phyloP scores from a whole-genome alignment of 2,329 filamentous ascomycete genomes.

The Harringtonia lauricola region DNA sequence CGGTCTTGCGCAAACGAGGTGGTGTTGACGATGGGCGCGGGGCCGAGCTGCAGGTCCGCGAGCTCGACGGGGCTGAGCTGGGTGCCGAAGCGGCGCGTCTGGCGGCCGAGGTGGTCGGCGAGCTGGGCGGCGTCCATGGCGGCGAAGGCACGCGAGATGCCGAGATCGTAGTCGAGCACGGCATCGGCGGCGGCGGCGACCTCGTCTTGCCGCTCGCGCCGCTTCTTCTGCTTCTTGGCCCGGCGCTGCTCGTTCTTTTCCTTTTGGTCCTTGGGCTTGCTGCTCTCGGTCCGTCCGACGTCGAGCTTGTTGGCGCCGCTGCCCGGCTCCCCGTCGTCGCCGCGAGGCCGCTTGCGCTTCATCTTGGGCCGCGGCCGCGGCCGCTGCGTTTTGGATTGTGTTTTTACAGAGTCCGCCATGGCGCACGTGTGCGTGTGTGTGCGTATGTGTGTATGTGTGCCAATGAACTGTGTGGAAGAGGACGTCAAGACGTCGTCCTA shows the following conservation, averaged over 20 bases:
- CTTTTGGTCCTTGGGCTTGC: conserved; percentile 6
- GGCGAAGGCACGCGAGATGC: conserved; percentile 69
- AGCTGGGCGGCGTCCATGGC: conserved; percentile 75
- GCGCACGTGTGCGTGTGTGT: too few relatives aligned
- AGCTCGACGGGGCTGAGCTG: conserved; percentile 78
- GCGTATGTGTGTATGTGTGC: not conserved
- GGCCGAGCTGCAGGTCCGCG: conserved; percentile 66
- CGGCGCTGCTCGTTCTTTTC: conserved; percentile 1
- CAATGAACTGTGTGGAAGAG: not conserved
- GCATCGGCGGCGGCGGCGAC: conserved; percentile 25
- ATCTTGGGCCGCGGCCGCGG: not conserved
- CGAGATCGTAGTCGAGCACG: conserved; percentile 54
- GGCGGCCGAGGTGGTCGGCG: conserved; percentile 75
- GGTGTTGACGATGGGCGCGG: conserved; percentile 60
- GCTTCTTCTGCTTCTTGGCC: not conserved
- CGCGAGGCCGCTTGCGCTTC: not conserved
- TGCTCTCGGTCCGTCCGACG: not conserved
- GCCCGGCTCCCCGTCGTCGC: not conserved
- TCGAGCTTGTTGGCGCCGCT: not conserved
- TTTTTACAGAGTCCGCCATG: too few relatives aligned
- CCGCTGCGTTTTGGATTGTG: too few relatives aligned
- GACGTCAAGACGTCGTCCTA: not conserved
- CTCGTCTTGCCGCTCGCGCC: not conserved
- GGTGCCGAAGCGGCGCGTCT: conserved; percentile 64
- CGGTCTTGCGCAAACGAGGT: conserved; percentile 54